Evolutionary conservation across 176 grass and related monocot species (phyloP), one percentile per base, ranked within the genome.

Genomic region (Triticum timopheevii): DNA sequence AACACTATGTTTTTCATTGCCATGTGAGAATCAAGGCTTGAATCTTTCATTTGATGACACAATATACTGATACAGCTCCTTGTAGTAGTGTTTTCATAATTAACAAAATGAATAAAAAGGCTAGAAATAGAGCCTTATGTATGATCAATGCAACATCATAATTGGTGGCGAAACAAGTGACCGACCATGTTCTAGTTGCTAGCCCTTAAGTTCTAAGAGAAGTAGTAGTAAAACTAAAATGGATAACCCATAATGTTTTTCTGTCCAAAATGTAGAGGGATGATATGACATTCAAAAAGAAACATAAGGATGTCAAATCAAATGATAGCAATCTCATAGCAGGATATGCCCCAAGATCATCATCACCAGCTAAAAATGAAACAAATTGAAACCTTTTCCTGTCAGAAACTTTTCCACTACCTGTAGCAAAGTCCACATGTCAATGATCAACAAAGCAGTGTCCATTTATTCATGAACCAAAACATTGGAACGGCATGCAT

Each of bases 271-370:
- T 34, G 19, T 7, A 63, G 62, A 61, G 59, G 28, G 6, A 4
- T 13, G 44, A 13, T 47, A 12, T 16, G 45, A 7, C 3, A 58
- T 10, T 5, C 2, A 17, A 44, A 82, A 61, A 62, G 23, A 86
- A 81, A 56, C 25, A 59, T 77, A 49, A 82, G 30, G 45, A 80
- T 77, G 56, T 39, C 3, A 76, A 81, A 39, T 77, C 47, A 79
- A 52, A 56, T 59, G 19, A 82, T 11, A 72, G 77, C 16, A 59
- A 70, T 33, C 90, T 96, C 88, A 98, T 94, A 58, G 94, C 92
- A 87, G 94, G 94, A 82, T 92, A 96, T 73, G 94, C 94, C 42
- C 96, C 97, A 28, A 98, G 87, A 42, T 42, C 40, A 42, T 42
- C 97, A 86, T 98, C 97, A 12, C 93, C 89, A 62, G 79, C 83